These are phyloP conservation scores for Wickerhamiella musiphila DNA, from an alignment of 805 yeast species.

Conservation along the genomic window DNA sequence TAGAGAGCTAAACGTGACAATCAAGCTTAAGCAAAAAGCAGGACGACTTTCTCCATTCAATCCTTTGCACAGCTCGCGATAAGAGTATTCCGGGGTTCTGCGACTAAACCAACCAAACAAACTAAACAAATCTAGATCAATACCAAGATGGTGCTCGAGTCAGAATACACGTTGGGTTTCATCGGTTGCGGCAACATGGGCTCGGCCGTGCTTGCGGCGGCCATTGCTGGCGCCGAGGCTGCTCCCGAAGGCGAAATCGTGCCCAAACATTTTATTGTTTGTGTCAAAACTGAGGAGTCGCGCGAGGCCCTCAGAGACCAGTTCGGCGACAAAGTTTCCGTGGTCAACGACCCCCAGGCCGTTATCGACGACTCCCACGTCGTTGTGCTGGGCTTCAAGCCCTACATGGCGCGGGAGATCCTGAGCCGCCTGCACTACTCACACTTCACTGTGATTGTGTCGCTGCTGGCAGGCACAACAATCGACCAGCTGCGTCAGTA, in stretches of 20 bases:
- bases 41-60: too few relatives aligned
- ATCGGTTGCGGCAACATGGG: slow-evolving; percentile 96
- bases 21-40: too few relatives aligned
- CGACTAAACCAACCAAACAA: background rate
- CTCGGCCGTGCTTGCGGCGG: slow-evolving; percentile 74
- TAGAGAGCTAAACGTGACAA: too few relatives aligned
- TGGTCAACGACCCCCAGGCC: slow-evolving; percentile 29
- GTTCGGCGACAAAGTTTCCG: slow-evolving; percentile 37
- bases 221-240: slow-evolving; percentile 30
- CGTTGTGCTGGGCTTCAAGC: slow-evolving; percentile 75
- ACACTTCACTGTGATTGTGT: slow-evolving; percentile 45
- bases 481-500: slow-evolving; percentile 41
- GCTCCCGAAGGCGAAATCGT: slow-evolving; percentile 22
- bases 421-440: slow-evolving; percentile 30
- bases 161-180: slow-evolving; percentile 42
- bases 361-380: slow-evolving; percentile 54
- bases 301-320: slow-evolving; percentile 31
- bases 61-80: too few relatives aligned
- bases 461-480: slow-evolving; percentile 87
- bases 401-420: slow-evolving; percentile 53
- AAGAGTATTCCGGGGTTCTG: too few relatives aligned
- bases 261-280: slow-evolving; percentile 63
- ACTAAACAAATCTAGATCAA: background rate
- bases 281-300: slow-evolving; percentile 43
- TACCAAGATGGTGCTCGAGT: slow-evolving; percentile 5